These are phyloP conservation scores for Hordeum vulgare DNA, from an alignment of 176 grass and related monocot species.

Conservation along the genomic window DNA sequence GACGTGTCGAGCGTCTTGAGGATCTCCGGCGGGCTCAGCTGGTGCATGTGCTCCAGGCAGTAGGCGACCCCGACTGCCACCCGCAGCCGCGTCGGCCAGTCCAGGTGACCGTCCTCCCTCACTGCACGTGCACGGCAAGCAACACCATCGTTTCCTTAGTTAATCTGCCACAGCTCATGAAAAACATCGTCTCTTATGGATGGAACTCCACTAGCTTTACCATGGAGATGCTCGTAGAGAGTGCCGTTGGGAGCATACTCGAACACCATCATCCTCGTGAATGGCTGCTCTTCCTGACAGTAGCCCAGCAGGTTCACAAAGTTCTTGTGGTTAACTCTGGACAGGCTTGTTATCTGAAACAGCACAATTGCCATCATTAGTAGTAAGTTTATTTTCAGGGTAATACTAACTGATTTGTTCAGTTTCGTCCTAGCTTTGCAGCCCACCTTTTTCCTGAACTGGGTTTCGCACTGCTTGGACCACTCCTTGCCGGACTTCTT, in stretches of 20 bases:
- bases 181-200: not conserved
- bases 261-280: conserved; percentile 98
- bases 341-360: conserved; percentile 65
- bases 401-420: no score
- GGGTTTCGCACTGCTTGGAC: conserved; percentile 56
- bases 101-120: conserved; percentile 64
- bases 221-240: conserved; percentile 86
- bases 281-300: conserved; percentile 76
- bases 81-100: conserved; percentile 65
- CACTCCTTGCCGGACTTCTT: conserved; percentile 53
- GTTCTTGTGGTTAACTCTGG: conserved; percentile 87
- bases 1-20: conserved; percentile 55
- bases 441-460: conserved; percentile 77
- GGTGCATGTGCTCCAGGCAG: conserved; percentile 89
- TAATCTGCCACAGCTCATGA: not conserved
- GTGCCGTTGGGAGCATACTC: conserved; percentile 93
- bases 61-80: conserved; percentile 73
- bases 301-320: conserved; percentile 88
- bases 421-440: not conserved
- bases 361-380: not conserved
- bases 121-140: conserved; percentile 37
- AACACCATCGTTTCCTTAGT: not conserved
- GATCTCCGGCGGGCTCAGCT: conserved; percentile 61
- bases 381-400: no score
- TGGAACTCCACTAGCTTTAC: conserved; percentile 5